Conservation (phyloP, 2,329 filamentous ascomycete species). For the Berkeleyomyces rouxiae region DNA sequence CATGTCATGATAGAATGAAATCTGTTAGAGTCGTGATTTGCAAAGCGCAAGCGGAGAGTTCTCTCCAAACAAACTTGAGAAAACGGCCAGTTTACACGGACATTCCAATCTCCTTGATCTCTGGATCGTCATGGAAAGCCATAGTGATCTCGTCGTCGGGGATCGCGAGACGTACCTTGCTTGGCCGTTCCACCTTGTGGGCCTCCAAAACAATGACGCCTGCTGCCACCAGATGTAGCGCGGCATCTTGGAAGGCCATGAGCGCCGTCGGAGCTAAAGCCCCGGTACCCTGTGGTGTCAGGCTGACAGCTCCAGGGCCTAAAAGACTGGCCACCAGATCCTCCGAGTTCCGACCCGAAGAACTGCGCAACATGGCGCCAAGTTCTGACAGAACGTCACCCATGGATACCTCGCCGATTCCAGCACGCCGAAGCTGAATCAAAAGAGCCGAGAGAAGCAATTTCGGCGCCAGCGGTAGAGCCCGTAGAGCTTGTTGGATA, state of each 20-base stretch:
- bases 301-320: background rate
- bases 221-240: slow-evolving; percentile 69
- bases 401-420: slow-evolving; percentile 71
- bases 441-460: slow-evolving; percentile 72
- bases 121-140: slow-evolving; percentile 74
- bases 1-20: slow-evolving; percentile 15
- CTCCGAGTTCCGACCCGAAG: slow-evolving; percentile 8
- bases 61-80: background rate
- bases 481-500: slow-evolving; percentile 72
- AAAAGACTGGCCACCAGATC: slow-evolving; percentile 12
- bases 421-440: slow-evolving; percentile 62
- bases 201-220: slow-evolving; percentile 76
- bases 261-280: slow-evolving; percentile 10
- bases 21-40: slow-evolving; percentile 8
- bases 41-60: too few relatives aligned
- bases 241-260: slow-evolving; percentile 38
- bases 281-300: slow-evolving; percentile 6
- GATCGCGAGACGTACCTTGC: slow-evolving; percentile 70
- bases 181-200: slow-evolving; percentile 65
- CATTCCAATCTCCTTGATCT: slow-evolving; percentile 67
- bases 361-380: slow-evolving; percentile 10
- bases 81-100: slow-evolving; percentile 18
- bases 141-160: slow-evolving; percentile 81
- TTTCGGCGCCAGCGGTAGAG: slow-evolving; percentile 66
- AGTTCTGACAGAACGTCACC: slow-evolving; percentile 77